Evolutionary conservation across 257 asterid genomes (phyloP), one percentile per base, ranked within the genome.

Genomic region (Petunia secreta): DNA sequence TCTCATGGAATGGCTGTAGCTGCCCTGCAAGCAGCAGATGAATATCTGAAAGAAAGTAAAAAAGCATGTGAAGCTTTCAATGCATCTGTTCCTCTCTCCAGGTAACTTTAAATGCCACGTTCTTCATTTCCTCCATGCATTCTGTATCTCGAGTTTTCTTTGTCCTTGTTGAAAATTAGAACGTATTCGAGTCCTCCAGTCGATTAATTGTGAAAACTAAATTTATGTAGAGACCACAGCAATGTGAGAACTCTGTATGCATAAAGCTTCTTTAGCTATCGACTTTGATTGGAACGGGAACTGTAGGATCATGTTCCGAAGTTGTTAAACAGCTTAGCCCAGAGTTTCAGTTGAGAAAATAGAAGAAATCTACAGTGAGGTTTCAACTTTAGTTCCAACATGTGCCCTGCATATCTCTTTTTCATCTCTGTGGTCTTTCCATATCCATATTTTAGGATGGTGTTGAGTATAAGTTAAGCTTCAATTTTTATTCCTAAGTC

Each of bases 1-100:
- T 93, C 98, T 50, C 99, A 94, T 81, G 98, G 98, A 84, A 92
- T 92, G 97, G 98, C 99, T 44, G 96, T 91, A 65, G 98, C 99
- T 79, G 94, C 98, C 78, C 84, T 96, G 85, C 96, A 93, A 89
- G 99, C 99, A 64, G 99, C 99, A 43, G 98, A 96, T 36, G 98
- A 94, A 87, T 94, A 89, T 85, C 98, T 96, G 55, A 96, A 94
- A 88, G 98, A 94, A 86, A 89, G 99, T 89, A 92, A 91, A 84
- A 96, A 89, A 87, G 89, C 92, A 4, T 89, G 90, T 78, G 99
- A 96, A 84, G 93, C 94, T 82, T 94, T 94, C 83, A 89, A 96
- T 67, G 67, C 89, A 69, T 89, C 92, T 36, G 81, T 87, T 77
- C 98, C 99, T 75, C 69, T 92, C 67, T 96, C 99, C 44, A 90